Percentiles rank a stretch among this genome's conserved stretches.
phyloP scores from a whole-genome alignment of 1,139 yeast genomes.

The Taiozyma onychis region DNA sequence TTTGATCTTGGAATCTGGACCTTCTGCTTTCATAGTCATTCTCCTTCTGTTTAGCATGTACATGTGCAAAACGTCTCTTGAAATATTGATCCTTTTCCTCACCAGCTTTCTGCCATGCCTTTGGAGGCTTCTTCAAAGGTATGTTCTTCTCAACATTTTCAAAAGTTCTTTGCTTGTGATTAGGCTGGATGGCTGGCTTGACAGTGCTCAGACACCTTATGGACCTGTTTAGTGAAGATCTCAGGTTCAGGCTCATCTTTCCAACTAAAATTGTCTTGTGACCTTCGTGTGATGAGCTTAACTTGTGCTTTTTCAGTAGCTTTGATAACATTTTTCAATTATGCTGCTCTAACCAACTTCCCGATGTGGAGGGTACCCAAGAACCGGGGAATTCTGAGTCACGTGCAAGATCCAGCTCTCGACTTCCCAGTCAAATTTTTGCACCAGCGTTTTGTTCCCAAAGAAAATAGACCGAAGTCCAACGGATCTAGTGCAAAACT shows the following conservation, averaged over 20 bases:
- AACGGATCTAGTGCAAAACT: neutral
- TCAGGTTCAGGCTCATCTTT: neutral
- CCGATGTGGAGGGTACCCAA: too few relatives aligned
- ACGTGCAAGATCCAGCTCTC: neutral
- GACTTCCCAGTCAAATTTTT: neutral
- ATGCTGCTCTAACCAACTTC: neutral
- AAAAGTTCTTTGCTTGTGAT: neutral
- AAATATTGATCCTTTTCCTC: slow-evolving; percentile 51
- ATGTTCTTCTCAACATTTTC: slow-evolving; percentile 37
- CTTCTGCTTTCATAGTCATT: slow-evolving; percentile 15
- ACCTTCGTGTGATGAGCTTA: too few relatives aligned
- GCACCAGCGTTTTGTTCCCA: neutral
- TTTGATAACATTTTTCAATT: neutral
- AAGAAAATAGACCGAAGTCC: neutral
- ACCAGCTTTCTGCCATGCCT: slow-evolving; percentile 57
- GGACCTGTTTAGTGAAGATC: neutral
- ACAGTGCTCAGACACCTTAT: neutral
- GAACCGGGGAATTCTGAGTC: too few relatives aligned
- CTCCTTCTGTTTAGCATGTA: slow-evolving; percentile 43
- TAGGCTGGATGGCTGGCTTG: neutral
- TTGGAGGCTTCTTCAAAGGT: slow-evolving; percentile 32
- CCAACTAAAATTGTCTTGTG: too few relatives aligned
- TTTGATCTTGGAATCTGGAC: slow-evolving; percentile 10
- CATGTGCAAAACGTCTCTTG: slow-evolving; percentile 49
- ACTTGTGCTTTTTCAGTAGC: too few relatives aligned